Evolutionary conservation across 768 basidiomycete species (phyloP).

Genomic region (Jaapia argillacea): DNA sequence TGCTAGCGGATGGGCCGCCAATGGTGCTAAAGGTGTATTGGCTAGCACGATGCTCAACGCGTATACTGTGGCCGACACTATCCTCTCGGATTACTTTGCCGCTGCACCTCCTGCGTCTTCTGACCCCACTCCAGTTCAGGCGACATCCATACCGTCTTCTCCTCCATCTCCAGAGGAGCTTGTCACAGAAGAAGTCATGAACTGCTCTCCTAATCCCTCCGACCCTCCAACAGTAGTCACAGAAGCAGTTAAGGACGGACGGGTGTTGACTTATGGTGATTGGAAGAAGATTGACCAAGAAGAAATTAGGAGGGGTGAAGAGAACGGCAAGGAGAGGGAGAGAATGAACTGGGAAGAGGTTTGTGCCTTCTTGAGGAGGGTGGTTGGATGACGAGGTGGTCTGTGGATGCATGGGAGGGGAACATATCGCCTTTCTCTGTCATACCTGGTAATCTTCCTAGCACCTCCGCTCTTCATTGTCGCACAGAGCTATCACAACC

Average conservation of each 20-base stretch:
- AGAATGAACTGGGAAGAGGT: constrained; percentile 65
- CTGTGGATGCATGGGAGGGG: too few species aligned
- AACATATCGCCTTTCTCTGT: too few species aligned
- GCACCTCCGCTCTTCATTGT: too few species aligned
- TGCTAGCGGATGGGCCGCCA: constrained; percentile 89
- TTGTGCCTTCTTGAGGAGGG: constrained; percentile 17
- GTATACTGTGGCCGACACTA: constrained; percentile 63
- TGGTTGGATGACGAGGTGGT: too few species aligned
- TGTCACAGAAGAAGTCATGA: constrained; percentile 2
- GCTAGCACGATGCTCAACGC: constrained; percentile 92
- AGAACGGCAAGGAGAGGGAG: constrained; percentile 62
- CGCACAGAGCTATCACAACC: too few species aligned
- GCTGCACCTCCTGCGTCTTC: constrained; percentile 6
- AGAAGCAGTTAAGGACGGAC: constrained; percentile 26
- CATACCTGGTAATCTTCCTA: too few species aligned
- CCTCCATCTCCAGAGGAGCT: constrained; percentile 2
- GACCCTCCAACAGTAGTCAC: constrained; percentile 18
- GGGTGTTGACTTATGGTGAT: constrained; percentile 53
- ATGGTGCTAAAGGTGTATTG: constrained; percentile 85
- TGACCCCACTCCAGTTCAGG: constrained; percentile 6
- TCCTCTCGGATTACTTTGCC: constrained; percentile 44
- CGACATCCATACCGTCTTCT: constrained; percentile 3
- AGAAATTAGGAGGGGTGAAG: constrained; percentile 52
- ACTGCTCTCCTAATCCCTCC: not conserved
- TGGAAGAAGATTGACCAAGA: constrained; percentile 72